These are phyloP conservation scores for Leishmania braziliensis DNA, from an alignment of 208 protist species.

Conservation along the genomic window DNA sequence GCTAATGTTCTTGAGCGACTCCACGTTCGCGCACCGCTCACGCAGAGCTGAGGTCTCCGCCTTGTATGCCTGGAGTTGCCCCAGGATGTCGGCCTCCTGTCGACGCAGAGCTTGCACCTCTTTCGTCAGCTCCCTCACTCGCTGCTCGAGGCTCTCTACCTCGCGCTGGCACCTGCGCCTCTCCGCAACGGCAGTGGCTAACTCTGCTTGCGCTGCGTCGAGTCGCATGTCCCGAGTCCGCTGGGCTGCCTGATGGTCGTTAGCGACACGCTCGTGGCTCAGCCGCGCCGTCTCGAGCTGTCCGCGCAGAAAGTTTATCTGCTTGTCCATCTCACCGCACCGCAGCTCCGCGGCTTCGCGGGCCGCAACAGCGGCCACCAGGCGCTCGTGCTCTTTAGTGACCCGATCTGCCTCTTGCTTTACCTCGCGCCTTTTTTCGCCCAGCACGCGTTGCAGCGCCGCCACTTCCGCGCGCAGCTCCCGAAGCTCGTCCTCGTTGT, in stretches of 20 bases:
- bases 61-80: slow-evolving; percentile 62
- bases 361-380: slow-evolving; percentile 29
- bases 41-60: slow-evolving; percentile 68
- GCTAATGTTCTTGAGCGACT: slow-evolving; percentile 83
- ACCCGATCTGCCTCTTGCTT: slow-evolving; percentile 26
- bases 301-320: slow-evolving; percentile 34
- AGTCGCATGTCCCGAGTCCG: slow-evolving; percentile 44
- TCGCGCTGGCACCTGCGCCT: slow-evolving; percentile 49
- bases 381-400: slow-evolving; percentile 29
- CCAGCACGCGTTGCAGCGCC: slow-evolving; percentile 49
- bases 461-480: slow-evolving; percentile 63
- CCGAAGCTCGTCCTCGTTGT: slow-evolving; percentile 67
- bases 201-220: slow-evolving; percentile 35
- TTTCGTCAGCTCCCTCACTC: slow-evolving; percentile 34
- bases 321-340: slow-evolving; percentile 36
- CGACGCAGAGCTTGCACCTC: slow-evolving; percentile 55
- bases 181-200: slow-evolving; percentile 38
- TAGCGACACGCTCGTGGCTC: slow-evolving; percentile 34
- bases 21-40: slow-evolving; percentile 82
- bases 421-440: slow-evolving; percentile 36
- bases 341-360: slow-evolving; percentile 32
- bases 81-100: slow-evolving; percentile 51
- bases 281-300: slow-evolving; percentile 43
- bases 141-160: slow-evolving; percentile 35
- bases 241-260: slow-evolving; percentile 32